Percentiles rank a stretch among this genome's conserved stretches.
phyloP scores from a whole-genome alignment of 2,329 filamentous ascomycete species.

The Fusarium sp. region DNA sequence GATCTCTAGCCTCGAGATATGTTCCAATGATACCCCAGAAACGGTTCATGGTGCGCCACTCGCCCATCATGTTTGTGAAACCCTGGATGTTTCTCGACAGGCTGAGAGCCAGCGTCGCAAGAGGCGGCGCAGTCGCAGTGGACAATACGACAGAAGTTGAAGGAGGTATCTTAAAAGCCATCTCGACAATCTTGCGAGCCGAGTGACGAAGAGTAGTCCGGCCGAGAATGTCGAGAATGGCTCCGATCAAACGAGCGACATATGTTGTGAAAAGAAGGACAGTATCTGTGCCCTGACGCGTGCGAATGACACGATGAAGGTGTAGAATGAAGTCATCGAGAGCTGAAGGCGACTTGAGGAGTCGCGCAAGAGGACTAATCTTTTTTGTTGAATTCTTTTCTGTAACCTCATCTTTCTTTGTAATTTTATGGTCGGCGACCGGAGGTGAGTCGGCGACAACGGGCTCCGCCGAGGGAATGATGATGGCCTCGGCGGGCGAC shows the following conservation, averaged over 20 bases:
- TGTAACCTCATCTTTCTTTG: neutral
- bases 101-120: conserved; percentile 60
- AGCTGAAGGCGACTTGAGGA: conserved; percentile 40
- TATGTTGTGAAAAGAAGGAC: conserved; percentile 78
- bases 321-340: conserved; percentile 66
- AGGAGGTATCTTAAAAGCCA: conserved; percentile 64
- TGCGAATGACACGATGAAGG: conserved; percentile 73
- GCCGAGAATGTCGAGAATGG: conserved; percentile 64
- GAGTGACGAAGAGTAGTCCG: conserved; percentile 68
- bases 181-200: conserved; percentile 64
- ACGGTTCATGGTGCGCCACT: conserved; percentile 78
- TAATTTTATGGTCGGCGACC: conserved; percentile 12
- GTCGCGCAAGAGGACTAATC: conserved; percentile 20
- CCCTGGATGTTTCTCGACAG: conserved; percentile 66
- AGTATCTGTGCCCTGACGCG: conserved; percentile 76
- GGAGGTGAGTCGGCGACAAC: conserved; percentile 36
- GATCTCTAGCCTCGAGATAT: conserved; percentile 72
- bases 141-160: conserved; percentile 61
- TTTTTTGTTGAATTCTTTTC: neutral
- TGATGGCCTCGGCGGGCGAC: conserved; percentile 43
- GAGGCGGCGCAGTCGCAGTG: conserved; percentile 53
- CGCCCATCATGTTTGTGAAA: conserved; percentile 74
- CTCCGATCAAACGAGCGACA: conserved; percentile 66
- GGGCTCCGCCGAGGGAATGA: conserved; percentile 42
- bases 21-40: conserved; percentile 83